These are phyloP conservation scores for Talaromyces sp. DNA, from an alignment of 2,329 filamentous ascomycete genomes.

Conservation along the genomic window DNA sequence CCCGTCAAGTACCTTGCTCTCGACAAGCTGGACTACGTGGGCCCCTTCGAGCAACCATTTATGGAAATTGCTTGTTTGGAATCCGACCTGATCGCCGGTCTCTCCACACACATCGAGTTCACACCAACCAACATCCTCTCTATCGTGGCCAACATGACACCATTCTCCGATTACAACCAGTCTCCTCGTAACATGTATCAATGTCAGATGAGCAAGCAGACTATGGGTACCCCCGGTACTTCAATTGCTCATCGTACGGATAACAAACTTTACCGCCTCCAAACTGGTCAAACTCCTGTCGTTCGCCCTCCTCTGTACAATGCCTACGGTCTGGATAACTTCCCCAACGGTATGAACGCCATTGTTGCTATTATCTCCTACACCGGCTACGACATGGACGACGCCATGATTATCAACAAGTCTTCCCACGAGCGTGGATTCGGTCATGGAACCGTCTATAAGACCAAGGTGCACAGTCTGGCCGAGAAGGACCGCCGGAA, in stretches of 20 bases:
- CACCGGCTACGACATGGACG: conserved; percentile 99
- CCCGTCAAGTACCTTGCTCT: conserved; percentile 91
- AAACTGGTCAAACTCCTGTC: conserved; percentile 94
- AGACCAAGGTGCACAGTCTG: conserved; percentile 88
- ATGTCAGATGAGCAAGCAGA: conserved; percentile 99
- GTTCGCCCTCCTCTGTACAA: conserved; percentile 92
- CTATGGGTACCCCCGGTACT: conserved; percentile 94
- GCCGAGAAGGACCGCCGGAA: conserved; percentile 73
- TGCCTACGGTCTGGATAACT: conserved; percentile 95
- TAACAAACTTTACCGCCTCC: conserved; percentile 93
- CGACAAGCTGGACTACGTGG: conserved; percentile 83
- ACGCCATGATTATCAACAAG: conserved; percentile 99
- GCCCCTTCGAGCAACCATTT: conserved; percentile 93
- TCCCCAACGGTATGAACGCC: conserved; percentile 93
- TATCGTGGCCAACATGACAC: conserved; percentile 97
- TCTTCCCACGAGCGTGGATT: conserved; percentile 95
- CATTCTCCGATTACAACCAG: conserved; percentile 98
- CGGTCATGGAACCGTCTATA: conserved; percentile 94
- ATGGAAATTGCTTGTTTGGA: conserved; percentile 97
- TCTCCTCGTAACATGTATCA: conserved; percentile 99
- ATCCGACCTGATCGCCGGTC: conserved; percentile 80
- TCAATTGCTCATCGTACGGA: conserved; percentile 85
- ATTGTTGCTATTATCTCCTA: conserved; percentile 98
- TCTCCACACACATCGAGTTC: conserved; percentile 91
- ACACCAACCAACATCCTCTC: conserved; percentile 96